These are phyloP conservation scores for Aspergillus conjunctus DNA, from an alignment of 495 filamentous ascomycete species.

Conservation along the genomic window DNA sequence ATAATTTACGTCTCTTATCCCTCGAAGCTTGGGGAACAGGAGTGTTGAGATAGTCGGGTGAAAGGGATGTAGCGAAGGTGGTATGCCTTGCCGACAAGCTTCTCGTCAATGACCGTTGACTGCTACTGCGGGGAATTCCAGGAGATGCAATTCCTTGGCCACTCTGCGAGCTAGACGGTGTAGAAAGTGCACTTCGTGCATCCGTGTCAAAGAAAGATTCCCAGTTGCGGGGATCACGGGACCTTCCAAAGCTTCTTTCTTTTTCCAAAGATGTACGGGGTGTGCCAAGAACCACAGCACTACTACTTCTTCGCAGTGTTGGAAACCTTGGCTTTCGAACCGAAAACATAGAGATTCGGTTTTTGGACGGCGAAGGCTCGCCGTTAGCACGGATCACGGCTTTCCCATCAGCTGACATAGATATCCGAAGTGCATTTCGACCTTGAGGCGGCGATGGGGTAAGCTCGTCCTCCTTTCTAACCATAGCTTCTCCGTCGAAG, in stretches of 20 bases:
- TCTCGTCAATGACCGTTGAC: constrained; percentile 48
- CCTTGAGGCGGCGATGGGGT: constrained; percentile 71
- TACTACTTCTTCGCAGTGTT: constrained; percentile 64
- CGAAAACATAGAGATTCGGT: constrained; percentile 54
- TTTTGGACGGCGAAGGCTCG: constrained; percentile 54
- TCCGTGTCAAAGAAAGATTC: constrained; percentile 78
- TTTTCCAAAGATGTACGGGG: constrained; percentile 37
- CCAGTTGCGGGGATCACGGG: constrained; percentile 82
- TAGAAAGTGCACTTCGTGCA: constrained; percentile 68
- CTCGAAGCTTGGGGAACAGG: constrained; percentile 45
- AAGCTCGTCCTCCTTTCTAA: constrained; percentile 63
- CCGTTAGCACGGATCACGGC: constrained; percentile 51
- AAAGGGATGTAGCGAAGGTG: constrained; percentile 49
- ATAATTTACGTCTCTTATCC: constrained; percentile 65
- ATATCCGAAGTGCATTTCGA: constrained; percentile 46
- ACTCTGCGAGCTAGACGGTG: constrained; percentile 68
- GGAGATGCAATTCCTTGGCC: constrained; percentile 74
- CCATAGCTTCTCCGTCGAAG: constrained; percentile 79
- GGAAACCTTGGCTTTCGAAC: constrained; percentile 54
- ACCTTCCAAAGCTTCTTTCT: constrained; percentile 62
- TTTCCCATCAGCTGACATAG: constrained; percentile 55
- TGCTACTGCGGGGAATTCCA: constrained; percentile 66
- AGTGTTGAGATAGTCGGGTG: constrained; percentile 46
- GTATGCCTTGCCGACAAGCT: constrained; percentile 55
- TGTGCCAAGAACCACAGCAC: constrained; percentile 49